Evolutionary conservation across 2,329 filamentous ascomycete species (phyloP), one percentile per base, ranked within the genome.

Genomic region (Xenosphaeropsis pyriputrescens): DNA sequence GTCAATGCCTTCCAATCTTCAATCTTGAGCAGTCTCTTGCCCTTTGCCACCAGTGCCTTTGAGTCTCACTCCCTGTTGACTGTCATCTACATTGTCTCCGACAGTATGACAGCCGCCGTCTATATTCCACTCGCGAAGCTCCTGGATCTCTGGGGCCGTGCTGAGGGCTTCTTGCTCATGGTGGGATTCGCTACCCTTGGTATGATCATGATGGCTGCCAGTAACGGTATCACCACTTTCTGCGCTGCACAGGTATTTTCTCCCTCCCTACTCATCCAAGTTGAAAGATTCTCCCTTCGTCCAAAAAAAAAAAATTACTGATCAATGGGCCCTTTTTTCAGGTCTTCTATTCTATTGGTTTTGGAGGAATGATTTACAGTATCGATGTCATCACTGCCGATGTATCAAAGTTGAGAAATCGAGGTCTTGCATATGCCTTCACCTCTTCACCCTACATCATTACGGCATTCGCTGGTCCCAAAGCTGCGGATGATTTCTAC

Each of bases 351-450:
- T 68, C 67, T 41, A 68, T 19, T 19, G 18, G 18, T 19, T 79
- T 64, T 39, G 67, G 70, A 9, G 75, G 74, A 8, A 57, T 82
- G 18, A 63, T 65, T 34, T 81, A 78, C 47, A 67, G 68, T 32
- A 57, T 80, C 17, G 67, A 67, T 41, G 67, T 84, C 22, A 72
- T 83, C 46, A 70, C 77, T 37, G 74, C 78, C 22, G 79, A 84
- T 45, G 77, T 74, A 1, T 75, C 77, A 1, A 65, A 66, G 9
- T 59, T 84, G 32, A 65, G 69, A 41, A 79, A 81, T 48, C 67
- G 79, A 56, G 72, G 65, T 29, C 45, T 48, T 0, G 53, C 55
- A n/a, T 45, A 73, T 32, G 74, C 75, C 2, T 65, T 80, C 41
- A 70, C 72, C 14, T 65, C 66, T 36, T 72, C 77, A 0, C 77